Evolutionary conservation across 331 rosid species (phyloP), one percentile per base, ranked within the genome.

Genomic region (Dryas integrifolia): DNA sequence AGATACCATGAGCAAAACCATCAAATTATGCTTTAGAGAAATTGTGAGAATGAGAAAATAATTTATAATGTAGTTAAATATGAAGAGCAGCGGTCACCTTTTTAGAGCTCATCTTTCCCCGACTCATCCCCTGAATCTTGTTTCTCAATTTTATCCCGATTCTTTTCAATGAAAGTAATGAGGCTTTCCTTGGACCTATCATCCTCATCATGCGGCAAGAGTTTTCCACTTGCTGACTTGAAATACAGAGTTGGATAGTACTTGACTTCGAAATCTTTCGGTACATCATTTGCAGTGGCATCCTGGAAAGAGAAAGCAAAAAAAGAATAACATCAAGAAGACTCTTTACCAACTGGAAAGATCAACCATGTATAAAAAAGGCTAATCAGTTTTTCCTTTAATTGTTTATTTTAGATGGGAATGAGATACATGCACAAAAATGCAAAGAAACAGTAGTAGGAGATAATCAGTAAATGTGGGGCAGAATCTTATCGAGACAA

Each of bases 241-340:
- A 95, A 95, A 85, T 84, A 95, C 72, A 89, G 4, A 30, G 97
- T 87, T 53, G 99, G 99, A 72, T 80, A 88, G 6, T 85, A 86
- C 83, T 86, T 79, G 65, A 89, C 88, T 5, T 86, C 93, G 35
- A 92, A 95, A 3, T 85, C 88, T n/a, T 67, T 64, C 15, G 97
- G 82, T 55, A 85, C 40, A 78, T 92, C 97, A 62, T 95, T 95
- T 73, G 89, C 88, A 44, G 90, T 83, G 52, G 91, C 90, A 69
- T 92, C 96, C 99, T 94, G 73, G 6, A 67, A 75, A 40, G 49
- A 30, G 35, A 24, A 12, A 46, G 56, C 16, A 35, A 53, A 24
- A 67, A 52, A 73, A 14, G 4, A 40, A 44, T 46, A 62, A 10
- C 44, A 62, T 50, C 73, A 52, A 18, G 10, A 66, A 52, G 40